These are phyloP conservation scores for Ocimum tenuiflorum DNA, from an alignment of 257 asterid species.

Conservation along the genomic window DNA sequence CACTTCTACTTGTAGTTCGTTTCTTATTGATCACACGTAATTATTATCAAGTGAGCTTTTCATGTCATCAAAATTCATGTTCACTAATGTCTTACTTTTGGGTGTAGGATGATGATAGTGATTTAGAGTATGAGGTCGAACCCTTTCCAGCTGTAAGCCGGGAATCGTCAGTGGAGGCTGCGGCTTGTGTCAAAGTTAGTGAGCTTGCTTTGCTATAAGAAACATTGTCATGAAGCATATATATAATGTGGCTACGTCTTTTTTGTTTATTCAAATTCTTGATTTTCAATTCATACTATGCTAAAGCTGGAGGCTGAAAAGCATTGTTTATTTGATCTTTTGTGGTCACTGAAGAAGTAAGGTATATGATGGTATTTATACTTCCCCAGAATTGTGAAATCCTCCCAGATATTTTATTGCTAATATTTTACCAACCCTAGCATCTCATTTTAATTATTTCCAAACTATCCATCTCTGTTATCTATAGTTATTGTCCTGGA, in stretches of 20 bases:
- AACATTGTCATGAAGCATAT: neutral
- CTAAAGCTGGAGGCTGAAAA: neutral
- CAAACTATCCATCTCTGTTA: neutral
- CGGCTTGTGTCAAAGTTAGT: constrained; percentile 65
- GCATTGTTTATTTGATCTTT: neutral
- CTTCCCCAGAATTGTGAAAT: neutral
- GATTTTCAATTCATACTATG: constrained; percentile 7
- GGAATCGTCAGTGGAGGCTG: constrained; percentile 64
- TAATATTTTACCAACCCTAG: neutral
- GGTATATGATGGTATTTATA: too few species aligned
- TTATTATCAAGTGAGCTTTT: neutral
- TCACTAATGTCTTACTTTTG: constrained; percentile 9
- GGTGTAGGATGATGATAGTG: constrained; percentile 83
- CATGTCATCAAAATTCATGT: neutral
- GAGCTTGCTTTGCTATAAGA: neutral
- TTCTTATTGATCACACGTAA: neutral
- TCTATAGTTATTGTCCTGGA: neutral
- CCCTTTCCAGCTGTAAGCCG: constrained; percentile 54
- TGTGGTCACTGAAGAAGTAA: neutral
- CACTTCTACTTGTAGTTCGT: neutral
- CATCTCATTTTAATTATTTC: neutral
- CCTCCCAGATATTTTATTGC: neutral
- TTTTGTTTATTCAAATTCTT: constrained; percentile 4
- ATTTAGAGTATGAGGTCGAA: constrained; percentile 64
- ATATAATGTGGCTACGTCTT: neutral